A percentile compares a stretch with the other conserved stretches of the same genome.
Evolutionary conservation across 352 stramenopile species (phyloP).

Genomic region (Halophytophthora polymorphica): DNA sequence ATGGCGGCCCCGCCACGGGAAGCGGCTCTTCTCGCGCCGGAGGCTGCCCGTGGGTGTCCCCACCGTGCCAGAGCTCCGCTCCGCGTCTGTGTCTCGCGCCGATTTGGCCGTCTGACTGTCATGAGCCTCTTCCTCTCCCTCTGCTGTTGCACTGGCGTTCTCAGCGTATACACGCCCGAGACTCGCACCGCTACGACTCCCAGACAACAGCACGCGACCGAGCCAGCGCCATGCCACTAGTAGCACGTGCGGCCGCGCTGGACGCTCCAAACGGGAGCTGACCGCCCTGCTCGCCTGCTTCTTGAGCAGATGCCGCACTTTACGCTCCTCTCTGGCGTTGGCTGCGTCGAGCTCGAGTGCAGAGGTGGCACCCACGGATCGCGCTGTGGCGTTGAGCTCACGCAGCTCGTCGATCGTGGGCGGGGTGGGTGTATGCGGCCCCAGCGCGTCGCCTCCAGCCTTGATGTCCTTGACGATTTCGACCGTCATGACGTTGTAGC

Average conservation of each 20-base stretch:
- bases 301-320: conserved; percentile 34
- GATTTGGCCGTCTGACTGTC: no score
- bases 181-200: no score
- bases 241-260: not conserved
- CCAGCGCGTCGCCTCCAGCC: conserved; percentile 15
- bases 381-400: conserved; percentile 12
- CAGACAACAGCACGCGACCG: no score
- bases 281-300: conserved; percentile 20
- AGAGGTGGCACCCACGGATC: conserved; percentile 2
- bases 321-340: conserved; percentile 35
- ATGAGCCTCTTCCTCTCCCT: no score
- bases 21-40: no score
- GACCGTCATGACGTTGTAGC: conserved; percentile 71
- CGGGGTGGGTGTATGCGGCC: conserved; percentile 10
- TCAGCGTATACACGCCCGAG: no score
- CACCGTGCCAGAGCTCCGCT: no score
- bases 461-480: conserved; percentile 75
- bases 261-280: not conserved
- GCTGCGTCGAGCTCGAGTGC: conserved; percentile 21
- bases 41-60: no score
- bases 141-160: no score
- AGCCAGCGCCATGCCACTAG: no score
- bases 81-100: no score
- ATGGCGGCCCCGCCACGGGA: conserved; percentile 1
- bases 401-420: conserved; percentile 43